A percentile compares a stretch with the other conserved stretches of the same genome.
Evolutionary conservation across 2,329 filamentous ascomycete species (phyloP).

Genomic region (Aspergillus tubingensis): DNA sequence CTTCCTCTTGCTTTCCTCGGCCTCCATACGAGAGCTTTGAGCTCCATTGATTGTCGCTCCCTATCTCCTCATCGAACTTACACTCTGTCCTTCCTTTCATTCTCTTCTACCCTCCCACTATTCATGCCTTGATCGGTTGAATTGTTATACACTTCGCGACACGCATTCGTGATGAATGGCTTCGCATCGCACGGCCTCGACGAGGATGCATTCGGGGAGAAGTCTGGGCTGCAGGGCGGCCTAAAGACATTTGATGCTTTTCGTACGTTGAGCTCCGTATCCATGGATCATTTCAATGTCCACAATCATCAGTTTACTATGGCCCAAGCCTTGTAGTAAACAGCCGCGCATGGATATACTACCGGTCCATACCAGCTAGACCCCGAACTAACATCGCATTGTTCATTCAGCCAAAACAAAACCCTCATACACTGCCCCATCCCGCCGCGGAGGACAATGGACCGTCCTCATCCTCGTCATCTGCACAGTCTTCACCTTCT

Average conservation of each 20-base stretch:
- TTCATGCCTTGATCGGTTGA: constrained; percentile 30
- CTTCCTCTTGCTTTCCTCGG: neutral
- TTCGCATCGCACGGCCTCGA: constrained; percentile 70
- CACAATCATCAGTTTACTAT: neutral
- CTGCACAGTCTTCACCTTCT: constrained; percentile 72
- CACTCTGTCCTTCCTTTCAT: constrained; percentile 1
- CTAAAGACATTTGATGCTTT: constrained; percentile 94
- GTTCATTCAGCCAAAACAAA: constrained; percentile 81
- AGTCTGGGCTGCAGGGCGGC: constrained; percentile 56
- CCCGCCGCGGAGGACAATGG: constrained; percentile 88
- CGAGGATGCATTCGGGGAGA: constrained; percentile 78
- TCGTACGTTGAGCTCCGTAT: constrained; percentile 60
- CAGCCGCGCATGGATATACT: neutral
- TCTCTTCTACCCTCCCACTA: constrained; percentile 3
- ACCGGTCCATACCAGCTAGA: neutral
- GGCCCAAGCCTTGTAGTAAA: neutral
- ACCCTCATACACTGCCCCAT: constrained; percentile 83
- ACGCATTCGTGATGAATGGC: constrained; percentile 67
- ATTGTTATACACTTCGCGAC: constrained; percentile 15
- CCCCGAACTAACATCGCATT: constrained; percentile 5
- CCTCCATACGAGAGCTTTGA: neutral
- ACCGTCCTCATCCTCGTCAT: constrained; percentile 78
- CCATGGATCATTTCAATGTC: neutral
- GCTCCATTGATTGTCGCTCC: constrained; percentile 8
- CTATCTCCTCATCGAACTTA: neutral